Base-by-base conservation (phyloP, 1,284 basidiomycete genomes). In the Trichosporon sp. region DNA sequence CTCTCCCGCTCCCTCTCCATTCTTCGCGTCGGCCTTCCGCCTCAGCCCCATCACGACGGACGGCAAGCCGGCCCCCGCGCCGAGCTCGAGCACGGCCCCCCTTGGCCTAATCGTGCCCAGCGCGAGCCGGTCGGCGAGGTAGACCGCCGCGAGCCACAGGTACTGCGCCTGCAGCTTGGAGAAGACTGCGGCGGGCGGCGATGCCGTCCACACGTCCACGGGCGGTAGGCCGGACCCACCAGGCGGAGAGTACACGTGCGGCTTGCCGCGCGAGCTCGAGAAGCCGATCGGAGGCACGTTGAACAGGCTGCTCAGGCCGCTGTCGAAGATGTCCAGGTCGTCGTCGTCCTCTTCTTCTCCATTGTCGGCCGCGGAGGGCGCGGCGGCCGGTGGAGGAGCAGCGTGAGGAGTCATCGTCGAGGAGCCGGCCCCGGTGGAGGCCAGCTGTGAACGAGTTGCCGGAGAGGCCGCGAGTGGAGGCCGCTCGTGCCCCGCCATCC, bases 81-180 rank as follows among this genome's bases (percentile, higher is more conserved):
- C 82, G 29, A 83, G 73, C 70, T 83, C 82, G 18, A 74, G 74
- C 0, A 81, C 73, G 9, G n/a, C 23, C 0, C 62, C 62, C n/a
- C 15, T n/a, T 8, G 56, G 38, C 31, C 13, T 9, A 4, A n/a
- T 64, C 51, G 2, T 18, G 0, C 68, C 68, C 3, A 65, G 29
- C 4, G 62, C 29, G 31, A 84, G 73, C 1, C 74, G 70, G 63
- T 84, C 81, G 5, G 83, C 74, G 35, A 83, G 77, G 68, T 75
- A 80, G 15, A 84, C 72, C 4, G 76, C 74, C 0, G 78, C 73
- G 4, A 82, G 77, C 82, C 82, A 84, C 18, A 84, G 68, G 63
- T 83, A 73, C 62, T 81, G 77, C 0, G 81, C 78, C 69, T 83
- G 83, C 2, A 84, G 75, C 3, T 76, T 77, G 3, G 76, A 75